Base-by-base conservation (phyloP, 2,329 filamentous ascomycete genomes). In the Colletotrichum sp. region DNA sequence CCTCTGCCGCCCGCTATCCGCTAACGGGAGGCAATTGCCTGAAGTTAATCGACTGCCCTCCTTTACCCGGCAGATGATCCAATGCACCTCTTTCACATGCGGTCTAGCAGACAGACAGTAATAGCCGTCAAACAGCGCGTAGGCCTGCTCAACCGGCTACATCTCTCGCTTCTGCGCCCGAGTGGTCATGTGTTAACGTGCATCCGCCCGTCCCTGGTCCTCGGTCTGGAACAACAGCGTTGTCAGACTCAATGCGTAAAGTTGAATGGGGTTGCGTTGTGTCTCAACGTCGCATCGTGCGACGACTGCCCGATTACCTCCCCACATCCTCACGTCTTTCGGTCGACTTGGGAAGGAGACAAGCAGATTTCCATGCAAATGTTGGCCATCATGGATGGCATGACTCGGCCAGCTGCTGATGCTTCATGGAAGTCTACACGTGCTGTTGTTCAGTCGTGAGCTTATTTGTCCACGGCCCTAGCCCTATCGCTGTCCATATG, bases 1-100 rank as follows among this genome's bases (percentile, higher is more conserved):
- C 19, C 44, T 76, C 71, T 76, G 49, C 74, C 74, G 65, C 71
- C 71, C 74, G 74, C 65, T 62, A 76, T 59, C 74, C 71, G 61
- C 65, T 49, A 52, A 64, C 25, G 30, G 64, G 49, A 16, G 34
- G 55, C 16, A 70, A 39, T 62, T 73, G 65, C 74, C 74, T 75
- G 55, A 75, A 70, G 34, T 65, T 30, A 70, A 69, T 13, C 27
- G 29, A 22, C 30, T 49, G 27, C 8, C 36, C 25, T 65, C 34
- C 74, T 39, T 70, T 27, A 65, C 32, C 59, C 65, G 71, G 29
- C 65, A 69, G 12, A 16, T n/a, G 69, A 36, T 25, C 71, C 61
- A 70, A 75, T 75, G 74, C 65, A 66, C 57, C n/a, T 19, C 13
- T 36, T 22, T 52, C 34, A 49, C 39, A 30, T 19, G 63, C 19